Evolutionary conservation across 768 basidiomycete genomes (phyloP).

Genomic region (Tricholoma sp.): DNA sequence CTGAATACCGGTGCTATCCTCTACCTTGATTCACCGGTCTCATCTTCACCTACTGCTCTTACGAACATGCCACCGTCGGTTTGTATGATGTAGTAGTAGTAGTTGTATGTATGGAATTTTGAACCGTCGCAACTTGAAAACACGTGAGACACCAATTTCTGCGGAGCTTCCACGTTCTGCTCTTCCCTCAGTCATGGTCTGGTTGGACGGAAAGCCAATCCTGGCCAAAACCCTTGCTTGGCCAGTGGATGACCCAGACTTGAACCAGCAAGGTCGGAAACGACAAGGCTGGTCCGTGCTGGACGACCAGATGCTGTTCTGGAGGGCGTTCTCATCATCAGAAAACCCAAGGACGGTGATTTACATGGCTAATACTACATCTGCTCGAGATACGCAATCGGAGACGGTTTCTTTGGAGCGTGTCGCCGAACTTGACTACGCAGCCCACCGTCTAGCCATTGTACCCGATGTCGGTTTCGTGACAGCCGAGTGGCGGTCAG

Average conservation of each 20-base stretch:
- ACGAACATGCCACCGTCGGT: too few relatives aligned
- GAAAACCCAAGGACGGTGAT: background rate
- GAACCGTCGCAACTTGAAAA: too few relatives aligned
- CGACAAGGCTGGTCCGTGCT: background rate
- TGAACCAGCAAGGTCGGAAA: background rate
- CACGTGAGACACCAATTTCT: too few relatives aligned
- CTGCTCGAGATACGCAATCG: background rate
- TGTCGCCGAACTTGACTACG: constrained; percentile 5
- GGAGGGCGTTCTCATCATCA: background rate
- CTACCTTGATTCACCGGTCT: too few relatives aligned
- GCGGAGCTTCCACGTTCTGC: too few relatives aligned
- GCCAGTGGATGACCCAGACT: background rate
- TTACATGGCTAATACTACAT: background rate
- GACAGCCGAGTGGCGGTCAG: too few relatives aligned
- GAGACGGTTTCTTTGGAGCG: background rate
- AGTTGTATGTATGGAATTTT: too few relatives aligned
- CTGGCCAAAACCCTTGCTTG: background rate
- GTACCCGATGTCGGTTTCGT: background rate
- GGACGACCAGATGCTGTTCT: background rate
- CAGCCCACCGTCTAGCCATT: background rate
- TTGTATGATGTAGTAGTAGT: too few relatives aligned
- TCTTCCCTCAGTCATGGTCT: background rate
- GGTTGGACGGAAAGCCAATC: background rate
- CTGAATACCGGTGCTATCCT: too few relatives aligned
- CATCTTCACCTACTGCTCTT: too few relatives aligned